Base-by-base conservation (phyloP, 768 basidiomycete genomes). In the Amanita phalloides region DNA sequence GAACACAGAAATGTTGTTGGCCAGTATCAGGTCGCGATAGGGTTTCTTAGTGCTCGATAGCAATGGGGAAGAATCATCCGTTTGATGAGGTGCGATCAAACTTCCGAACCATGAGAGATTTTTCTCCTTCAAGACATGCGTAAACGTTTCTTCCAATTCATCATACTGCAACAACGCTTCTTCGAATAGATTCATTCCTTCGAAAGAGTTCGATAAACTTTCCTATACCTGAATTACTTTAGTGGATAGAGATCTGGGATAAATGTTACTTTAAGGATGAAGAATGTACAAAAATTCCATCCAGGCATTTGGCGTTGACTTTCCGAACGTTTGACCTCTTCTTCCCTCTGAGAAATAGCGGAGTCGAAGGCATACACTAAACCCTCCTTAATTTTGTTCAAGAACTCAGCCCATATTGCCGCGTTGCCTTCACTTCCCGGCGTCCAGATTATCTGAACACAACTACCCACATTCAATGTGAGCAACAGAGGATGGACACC, bases 221-320 rank as follows among this genome's bases (percentile, higher is more conserved):
- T 98, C 96, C 95, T 98, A 60, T 9, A 45, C 32, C 43, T 52
- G 58, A 65, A 23, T 60, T 54, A 56, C 36, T 58, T 4, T 56
- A 48, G 35, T 58, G 52, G 20, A 45, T 44, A 36, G 38, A 47
- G 45, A 33, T 28, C 14, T 1, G 20, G 38, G 26, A 28, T 25
- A 48, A 41, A 36, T 51, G 49, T 49, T 53, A 91, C 95, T 82
- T 98, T 99, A 35, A 94, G 72, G 47, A 93, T 81, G 66, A 97
- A 97, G 71, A 94, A 98, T 0, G 88, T 93, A 64, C 93, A 94
- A 63, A 96, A 99, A 62, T 96, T 96, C 96, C 96, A 99, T 7
- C 96, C 95, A 1, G 92, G 91, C 81, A 93, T 88, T 59, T 86
- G 78, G 51, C 90, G 77, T 65, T 97, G 90, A 45, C 81, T 76